Percentiles rank a stretch among this genome's conserved stretches.
phyloP scores from a whole-genome alignment of 78 protist species.

The Tieghemostelium lacteum region DNA sequence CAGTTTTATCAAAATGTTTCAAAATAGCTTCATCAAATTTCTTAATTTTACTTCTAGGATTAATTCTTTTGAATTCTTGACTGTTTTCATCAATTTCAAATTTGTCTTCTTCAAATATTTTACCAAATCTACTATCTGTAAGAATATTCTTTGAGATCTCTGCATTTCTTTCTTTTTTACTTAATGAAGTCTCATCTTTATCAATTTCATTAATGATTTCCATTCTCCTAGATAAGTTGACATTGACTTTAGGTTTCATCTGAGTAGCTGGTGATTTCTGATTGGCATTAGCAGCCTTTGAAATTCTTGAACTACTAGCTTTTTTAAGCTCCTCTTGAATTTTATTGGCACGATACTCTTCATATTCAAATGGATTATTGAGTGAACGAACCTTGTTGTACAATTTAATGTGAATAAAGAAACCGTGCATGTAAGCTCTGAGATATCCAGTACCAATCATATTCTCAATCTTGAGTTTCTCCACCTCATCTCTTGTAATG shows the following conservation, averaged over 20 bases:
- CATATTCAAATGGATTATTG: slow-evolving; percentile 84
- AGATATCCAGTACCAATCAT: slow-evolving; percentile 87
- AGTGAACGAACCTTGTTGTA: slow-evolving; percentile 65
- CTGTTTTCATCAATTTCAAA: slow-evolving; percentile 54
- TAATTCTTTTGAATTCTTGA: slow-evolving; percentile 15
- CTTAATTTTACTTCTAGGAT: slow-evolving; percentile 35
- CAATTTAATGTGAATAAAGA: slow-evolving; percentile 86
- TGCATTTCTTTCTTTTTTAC: background rate
- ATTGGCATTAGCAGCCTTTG: too few species aligned
- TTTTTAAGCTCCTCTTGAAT: slow-evolving; percentile 69
- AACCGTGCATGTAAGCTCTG: slow-evolving; percentile 97
- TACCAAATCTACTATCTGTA: slow-evolving; percentile 72
- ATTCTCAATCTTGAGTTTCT: slow-evolving; percentile 31
- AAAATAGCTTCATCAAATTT: slow-evolving; percentile 37
- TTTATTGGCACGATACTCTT: slow-evolving; percentile 40
- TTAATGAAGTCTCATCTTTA: slow-evolving; percentile 9
- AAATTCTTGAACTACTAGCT: slow-evolving; percentile 67
- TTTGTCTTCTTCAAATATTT: slow-evolving; percentile 25
- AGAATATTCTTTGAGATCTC: slow-evolving; percentile 8
- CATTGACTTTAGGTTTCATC: slow-evolving; percentile 73
- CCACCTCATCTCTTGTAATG: slow-evolving; percentile 94
- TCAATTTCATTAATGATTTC: background rate
- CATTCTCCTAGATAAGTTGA: slow-evolving; percentile 58
- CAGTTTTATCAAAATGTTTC: slow-evolving; percentile 44
- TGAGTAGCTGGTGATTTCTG: background rate